A percentile compares a stretch with the other conserved stretches of the same genome.
Conservation (phyloP, 495 filamentous ascomycete species). For the Bombardia bombarda region DNA sequence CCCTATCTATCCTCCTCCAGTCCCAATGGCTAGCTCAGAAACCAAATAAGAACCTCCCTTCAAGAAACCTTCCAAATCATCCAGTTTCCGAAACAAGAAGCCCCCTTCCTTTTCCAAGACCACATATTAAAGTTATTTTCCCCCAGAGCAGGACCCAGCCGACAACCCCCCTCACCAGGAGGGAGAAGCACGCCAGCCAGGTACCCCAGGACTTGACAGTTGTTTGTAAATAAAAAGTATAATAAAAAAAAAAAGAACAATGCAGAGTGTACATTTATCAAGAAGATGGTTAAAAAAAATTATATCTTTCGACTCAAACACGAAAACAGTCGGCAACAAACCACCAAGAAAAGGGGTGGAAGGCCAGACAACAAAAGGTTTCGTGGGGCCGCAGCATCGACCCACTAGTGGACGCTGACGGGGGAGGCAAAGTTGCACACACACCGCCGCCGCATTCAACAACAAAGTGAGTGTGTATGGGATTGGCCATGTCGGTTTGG, state of each 20-base stretch:
- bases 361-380: neutral
- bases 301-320: neutral
- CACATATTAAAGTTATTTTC: neutral
- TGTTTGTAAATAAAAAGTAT: constrained; percentile 3
- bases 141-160: constrained; percentile 7
- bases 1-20: constrained; percentile 5
- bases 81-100: too few relatives aligned
- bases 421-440: neutral
- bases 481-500: too few relatives aligned
- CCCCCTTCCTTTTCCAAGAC: too few relatives aligned
- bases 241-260: neutral
- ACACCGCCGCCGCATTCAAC: constrained; percentile 4
- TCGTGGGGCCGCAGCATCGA: constrained; percentile 12
- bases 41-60: neutral
- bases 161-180: neutral
- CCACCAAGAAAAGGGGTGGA: neutral
- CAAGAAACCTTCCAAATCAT: too few relatives aligned
- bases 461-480: constrained; percentile 7
- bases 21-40: neutral
- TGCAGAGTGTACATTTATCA: neutral
- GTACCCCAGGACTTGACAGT: neutral
- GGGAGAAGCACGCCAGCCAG: neutral
- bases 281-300: constrained; percentile 2
- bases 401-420: constrained; percentile 10
- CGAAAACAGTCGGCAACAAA: neutral